phyloP scores from a whole-genome alignment of 2,329 filamentous ascomycete genomes.

The Fusarium tuaranense region DNA sequence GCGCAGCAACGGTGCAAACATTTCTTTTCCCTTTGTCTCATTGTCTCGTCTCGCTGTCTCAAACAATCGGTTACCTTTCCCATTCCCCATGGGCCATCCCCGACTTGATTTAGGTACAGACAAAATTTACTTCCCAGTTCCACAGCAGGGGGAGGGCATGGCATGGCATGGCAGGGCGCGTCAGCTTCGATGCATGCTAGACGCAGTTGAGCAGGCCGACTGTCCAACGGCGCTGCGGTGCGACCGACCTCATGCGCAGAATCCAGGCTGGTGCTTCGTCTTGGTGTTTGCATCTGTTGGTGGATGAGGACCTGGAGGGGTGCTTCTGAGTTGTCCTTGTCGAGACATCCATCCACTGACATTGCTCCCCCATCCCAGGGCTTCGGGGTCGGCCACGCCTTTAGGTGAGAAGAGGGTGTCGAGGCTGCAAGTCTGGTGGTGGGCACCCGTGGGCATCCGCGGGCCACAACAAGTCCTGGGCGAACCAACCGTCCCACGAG shows the following conservation, averaged over 20 bases:
- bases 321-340: conserved; percentile 35
- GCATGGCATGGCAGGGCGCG: conserved; percentile 11
- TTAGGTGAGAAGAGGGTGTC: conserved; percentile 16
- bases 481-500: conserved; percentile 16
- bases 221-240: conserved; percentile 41
- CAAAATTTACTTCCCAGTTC: conserved; percentile 19
- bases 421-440: conserved; percentile 30
- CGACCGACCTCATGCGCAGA: conserved; percentile 20
- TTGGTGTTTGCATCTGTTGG: background rate
- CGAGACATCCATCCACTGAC: background rate
- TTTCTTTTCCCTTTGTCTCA: background rate
- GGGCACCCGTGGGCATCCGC: background rate
- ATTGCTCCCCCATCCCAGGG: background rate
- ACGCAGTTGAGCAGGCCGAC: conserved; percentile 12
- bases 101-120: background rate
- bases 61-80: conserved; percentile 8
- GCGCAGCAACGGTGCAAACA: conserved; percentile 3
- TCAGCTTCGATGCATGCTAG: conserved; percentile 38
- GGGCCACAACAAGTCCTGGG: conserved; percentile 1
- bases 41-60: conserved; percentile 6
- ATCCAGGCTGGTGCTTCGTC: conserved; percentile 4
- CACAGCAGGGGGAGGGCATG: conserved; percentile 21
- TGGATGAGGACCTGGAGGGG: conserved; percentile 10
- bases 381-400: conserved; percentile 4
- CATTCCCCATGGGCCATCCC: conserved; percentile 1